Conservation (phyloP, 371 early-diverging fungal genomes). For the Syncephalis fuscata region DNA sequence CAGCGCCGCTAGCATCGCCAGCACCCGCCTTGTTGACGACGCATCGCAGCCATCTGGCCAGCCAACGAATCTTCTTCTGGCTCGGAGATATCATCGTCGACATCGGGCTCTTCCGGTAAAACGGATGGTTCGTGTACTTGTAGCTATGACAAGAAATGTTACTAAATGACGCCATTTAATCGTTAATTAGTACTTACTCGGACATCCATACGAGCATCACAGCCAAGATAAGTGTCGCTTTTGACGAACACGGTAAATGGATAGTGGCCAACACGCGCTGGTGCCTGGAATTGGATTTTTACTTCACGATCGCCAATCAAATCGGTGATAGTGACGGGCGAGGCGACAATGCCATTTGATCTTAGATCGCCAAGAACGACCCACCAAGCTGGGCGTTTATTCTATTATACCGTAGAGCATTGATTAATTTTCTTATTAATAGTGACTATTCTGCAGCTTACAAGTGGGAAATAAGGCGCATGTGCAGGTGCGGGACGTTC, state of each 20-base stretch:
- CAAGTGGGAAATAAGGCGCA: conserved; percentile 43
- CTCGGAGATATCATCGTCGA: conserved; percentile 89
- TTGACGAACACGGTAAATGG: conserved; percentile 70
- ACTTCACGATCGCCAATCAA: conserved; percentile 43
- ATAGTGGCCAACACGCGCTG: conserved; percentile 69
- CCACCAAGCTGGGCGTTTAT: conserved; percentile 87
- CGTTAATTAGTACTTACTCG: conserved; percentile 25
- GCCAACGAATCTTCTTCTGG: conserved; percentile 92
- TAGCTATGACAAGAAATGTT: conserved; percentile 2
- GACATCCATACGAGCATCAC: conserved; percentile 58
- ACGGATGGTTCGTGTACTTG: conserved; percentile 44
- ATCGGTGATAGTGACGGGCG: conserved; percentile 63
- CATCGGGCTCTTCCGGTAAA: conserved; percentile 49
- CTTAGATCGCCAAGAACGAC: conserved; percentile 72
- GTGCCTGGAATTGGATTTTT: conserved; percentile 86
- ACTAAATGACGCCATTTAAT: background rate
- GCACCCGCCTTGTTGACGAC: conserved; percentile 47
- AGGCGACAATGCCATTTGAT: conserved; percentile 62
- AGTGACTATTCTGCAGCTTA: conserved; percentile 1
- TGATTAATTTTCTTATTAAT: no score
- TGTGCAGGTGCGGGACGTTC: conserved; percentile 23
- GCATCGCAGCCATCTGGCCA: conserved; percentile 76
- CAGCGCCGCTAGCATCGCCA: conserved; percentile 32
- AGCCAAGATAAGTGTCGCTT: conserved; percentile 75
- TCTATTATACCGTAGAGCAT: conserved; percentile 5